Evolutionary conservation across 106 monocot genomes (phyloP), one percentile per base, ranked within the genome.

Genomic region (Allium sativum): DNA sequence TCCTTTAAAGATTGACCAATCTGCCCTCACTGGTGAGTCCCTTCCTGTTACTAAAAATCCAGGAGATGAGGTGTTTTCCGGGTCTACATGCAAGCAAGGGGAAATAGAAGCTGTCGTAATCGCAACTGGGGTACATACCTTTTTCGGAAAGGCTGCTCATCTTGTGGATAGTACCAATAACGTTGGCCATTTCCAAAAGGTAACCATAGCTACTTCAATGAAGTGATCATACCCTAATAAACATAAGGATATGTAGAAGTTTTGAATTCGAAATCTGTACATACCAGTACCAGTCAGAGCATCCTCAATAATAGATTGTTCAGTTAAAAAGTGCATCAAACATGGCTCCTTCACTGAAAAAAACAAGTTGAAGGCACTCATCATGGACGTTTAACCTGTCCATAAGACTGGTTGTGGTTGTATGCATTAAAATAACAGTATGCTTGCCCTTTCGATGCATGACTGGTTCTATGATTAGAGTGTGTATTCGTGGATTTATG

Each of bases 121-220:
- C 57, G 92, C 92, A 70, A 92, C 92, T 43, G 92, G 92, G 13
- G 84, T 92, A 53, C 92, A 81, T 68, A 92, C 92, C 43, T 92
- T 92, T 81, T 92, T 92, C 64, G 92, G 92, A 65, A 92, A 92
- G 81, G 87, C 92, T 0, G 92, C 92, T 12, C 92, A 92, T 61
- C 92, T 92, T 53, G 92, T 92, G 21, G 92, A 92, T 68, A 92
- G 74, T 84, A 92, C 92, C 68, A 92, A 87, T 87, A 92, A 87
- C 58, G 81, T 87, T 65, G 87, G 92, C 44, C 92, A 92, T 71
- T 92, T 92, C 87, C 92, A 92, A 64, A 64, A 79, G 77, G 84
- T 84, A 15, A 71, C 77, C 48, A 69, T 74, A 16, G 61, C 77
- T 70, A 74, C 80, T 40, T 80, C 76, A 7, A 77, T 81, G 0